Conservation (phyloP, 495 filamentous ascomycete genomes). For the Tuber indicum region DNA sequence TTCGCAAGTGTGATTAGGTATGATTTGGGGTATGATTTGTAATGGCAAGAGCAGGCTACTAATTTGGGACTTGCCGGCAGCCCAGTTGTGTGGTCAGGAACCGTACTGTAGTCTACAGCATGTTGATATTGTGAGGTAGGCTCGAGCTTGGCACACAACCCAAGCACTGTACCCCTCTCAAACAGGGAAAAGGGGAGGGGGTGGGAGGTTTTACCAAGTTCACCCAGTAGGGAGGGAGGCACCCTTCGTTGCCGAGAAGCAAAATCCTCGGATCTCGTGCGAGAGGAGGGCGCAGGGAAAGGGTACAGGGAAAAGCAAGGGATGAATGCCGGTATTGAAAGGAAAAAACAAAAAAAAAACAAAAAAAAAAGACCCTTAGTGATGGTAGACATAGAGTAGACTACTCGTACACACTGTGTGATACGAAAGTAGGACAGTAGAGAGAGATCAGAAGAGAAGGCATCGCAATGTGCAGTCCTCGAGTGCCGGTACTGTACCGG, state of each 20-base stretch:
- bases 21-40: background rate
- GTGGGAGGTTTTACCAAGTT: background rate
- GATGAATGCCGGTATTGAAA: background rate
- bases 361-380: too few relatives aligned
- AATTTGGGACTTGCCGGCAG: background rate
- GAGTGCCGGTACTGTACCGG: too few relatives aligned
- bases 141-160: background rate
- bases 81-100: background rate
- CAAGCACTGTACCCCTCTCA: background rate
- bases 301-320: background rate
- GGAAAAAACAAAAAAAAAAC: too few relatives aligned
- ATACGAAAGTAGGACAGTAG: background rate
- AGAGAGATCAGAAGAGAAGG: background rate
- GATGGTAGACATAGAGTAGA: too few relatives aligned
- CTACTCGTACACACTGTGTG: too few relatives aligned
- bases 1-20: background rate
- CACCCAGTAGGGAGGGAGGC: background rate
- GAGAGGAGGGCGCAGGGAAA: background rate
- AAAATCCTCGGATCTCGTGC: background rate
- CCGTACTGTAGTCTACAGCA: background rate
- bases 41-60: background rate
- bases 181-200: background rate
- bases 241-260: background rate
- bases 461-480: background rate
- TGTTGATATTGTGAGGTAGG: background rate